Evolutionary conservation across 2,329 filamentous ascomycete species (phyloP).

Genomic region (Diplodia scrobiculata): DNA sequence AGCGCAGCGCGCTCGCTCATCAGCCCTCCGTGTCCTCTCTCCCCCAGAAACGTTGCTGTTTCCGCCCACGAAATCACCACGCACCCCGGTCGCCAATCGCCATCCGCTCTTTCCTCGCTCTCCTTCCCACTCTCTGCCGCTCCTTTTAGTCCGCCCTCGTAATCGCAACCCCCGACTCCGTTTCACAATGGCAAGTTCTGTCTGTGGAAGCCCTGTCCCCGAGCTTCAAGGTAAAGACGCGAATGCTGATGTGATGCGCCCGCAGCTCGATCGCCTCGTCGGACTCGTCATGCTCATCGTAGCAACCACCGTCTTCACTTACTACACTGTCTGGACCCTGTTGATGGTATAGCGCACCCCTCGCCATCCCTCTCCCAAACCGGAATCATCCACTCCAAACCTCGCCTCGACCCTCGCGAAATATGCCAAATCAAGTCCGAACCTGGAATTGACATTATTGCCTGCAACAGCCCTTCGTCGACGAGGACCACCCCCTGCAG

Average conservation of each 20-base stretch:
- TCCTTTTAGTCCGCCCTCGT: slow-evolving; percentile 4
- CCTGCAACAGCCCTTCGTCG: slow-evolving; percentile 81
- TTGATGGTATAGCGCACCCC: slow-evolving; percentile 70
- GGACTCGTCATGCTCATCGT: slow-evolving; percentile 75
- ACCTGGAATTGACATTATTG: background rate
- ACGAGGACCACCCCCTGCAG: slow-evolving; percentile 89
- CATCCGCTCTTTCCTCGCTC: background rate
- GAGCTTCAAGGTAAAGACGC: slow-evolving; percentile 6
- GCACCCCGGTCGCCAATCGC: slow-evolving; percentile 3
- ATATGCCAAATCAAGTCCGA: background rate
- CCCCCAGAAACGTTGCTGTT: slow-evolving; percentile 8
- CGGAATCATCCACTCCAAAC: background rate
- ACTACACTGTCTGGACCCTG: slow-evolving; percentile 97
- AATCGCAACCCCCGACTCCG: background rate
- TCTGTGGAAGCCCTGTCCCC: slow-evolving; percentile 22
- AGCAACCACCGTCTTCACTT: slow-evolving; percentile 74
- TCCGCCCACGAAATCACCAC: background rate
- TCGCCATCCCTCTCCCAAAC: background rate
- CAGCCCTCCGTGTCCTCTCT: slow-evolving; percentile 26
- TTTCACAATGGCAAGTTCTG: slow-evolving; percentile 29
- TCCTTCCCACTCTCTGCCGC: slow-evolving; percentile 1
- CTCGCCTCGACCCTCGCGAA: background rate
- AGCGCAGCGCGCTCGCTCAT: slow-evolving; percentile 16
- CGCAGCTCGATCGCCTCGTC: slow-evolving; percentile 84
- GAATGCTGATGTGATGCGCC: slow-evolving; percentile 3